phyloP scores from a whole-genome alignment of 495 filamentous ascomycete genomes.

The Podospora tetraspora region DNA sequence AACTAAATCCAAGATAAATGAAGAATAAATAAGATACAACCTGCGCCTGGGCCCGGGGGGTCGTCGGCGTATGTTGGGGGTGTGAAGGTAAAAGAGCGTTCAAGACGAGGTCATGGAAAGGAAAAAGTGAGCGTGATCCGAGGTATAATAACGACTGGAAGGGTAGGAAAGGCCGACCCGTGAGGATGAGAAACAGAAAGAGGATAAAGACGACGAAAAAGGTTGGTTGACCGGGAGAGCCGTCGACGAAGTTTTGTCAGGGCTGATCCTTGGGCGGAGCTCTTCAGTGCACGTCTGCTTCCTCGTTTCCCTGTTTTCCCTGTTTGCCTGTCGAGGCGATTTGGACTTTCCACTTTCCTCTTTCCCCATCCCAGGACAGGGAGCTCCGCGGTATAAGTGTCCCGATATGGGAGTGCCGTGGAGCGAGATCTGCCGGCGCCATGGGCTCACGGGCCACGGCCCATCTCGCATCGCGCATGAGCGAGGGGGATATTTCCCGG shows the following conservation, averaged over 20 bases:
- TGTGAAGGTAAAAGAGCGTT: conserved; percentile 6
- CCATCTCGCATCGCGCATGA: neutral
- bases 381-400: neutral
- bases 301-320: neutral
- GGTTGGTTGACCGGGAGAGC: neutral
- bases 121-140: conserved; percentile 1
- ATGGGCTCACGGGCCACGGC: neutral
- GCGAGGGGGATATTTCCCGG: neutral
- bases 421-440: neutral
- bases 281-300: too few species aligned
- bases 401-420: neutral
- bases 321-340: neutral
- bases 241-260: neutral
- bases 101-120: conserved; percentile 1
- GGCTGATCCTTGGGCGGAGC: neutral
- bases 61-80: neutral
- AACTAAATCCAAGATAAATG: conserved; percentile 7
- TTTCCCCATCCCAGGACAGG: neutral
- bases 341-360: neutral
- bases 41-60: neutral
- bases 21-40: conserved; percentile 6
- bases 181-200: neutral
- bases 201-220: too few species aligned
- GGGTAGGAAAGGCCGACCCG: neutral
- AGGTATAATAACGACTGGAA: neutral